A percentile compares a stretch with the other conserved stretches of the same genome.
These are phyloP conservation scores for Glutinoglossum americanum DNA, from an alignment of 495 filamentous ascomycete species.

Conservation along the genomic window DNA sequence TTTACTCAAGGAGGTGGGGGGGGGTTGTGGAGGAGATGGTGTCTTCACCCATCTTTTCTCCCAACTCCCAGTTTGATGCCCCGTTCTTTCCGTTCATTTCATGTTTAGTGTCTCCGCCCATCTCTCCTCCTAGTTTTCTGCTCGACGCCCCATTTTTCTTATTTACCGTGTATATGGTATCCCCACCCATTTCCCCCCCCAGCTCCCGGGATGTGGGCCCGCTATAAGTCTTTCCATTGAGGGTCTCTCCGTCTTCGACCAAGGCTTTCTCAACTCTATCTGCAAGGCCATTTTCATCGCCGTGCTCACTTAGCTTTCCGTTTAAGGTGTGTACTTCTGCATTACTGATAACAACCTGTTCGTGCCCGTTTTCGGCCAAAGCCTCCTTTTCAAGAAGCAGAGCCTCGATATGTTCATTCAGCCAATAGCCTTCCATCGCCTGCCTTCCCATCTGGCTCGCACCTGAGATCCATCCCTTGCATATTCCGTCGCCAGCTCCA, in stretches of 20 bases:
- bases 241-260: neutral
- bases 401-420: conserved; percentile 33
- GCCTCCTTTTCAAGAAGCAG: conserved; percentile 20
- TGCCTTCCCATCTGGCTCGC: conserved; percentile 27
- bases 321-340: neutral
- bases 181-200: neutral
- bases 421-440: conserved; percentile 25
- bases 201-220: neutral
- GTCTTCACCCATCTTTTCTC: conserved; percentile 33
- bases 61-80: conserved; percentile 19
- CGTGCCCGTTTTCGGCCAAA: conserved; percentile 4
- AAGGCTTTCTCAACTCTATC: neutral
- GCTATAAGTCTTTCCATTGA: neutral
- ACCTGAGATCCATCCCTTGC: conserved; percentile 30
- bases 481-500: conserved; percentile 19
- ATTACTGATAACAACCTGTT: conserved; percentile 8
- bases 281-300: neutral
- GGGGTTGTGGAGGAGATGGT: conserved; percentile 9
- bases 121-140: neutral
- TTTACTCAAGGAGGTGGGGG: neutral
- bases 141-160: neutral
- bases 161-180: neutral
- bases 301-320: neutral
- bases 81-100: conserved; percentile 11
- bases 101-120: neutral